Evolutionary conservation across 495 filamentous ascomycete species (phyloP), one percentile per base, ranked within the genome.

Genomic region (Bathelium albidoporum): DNA sequence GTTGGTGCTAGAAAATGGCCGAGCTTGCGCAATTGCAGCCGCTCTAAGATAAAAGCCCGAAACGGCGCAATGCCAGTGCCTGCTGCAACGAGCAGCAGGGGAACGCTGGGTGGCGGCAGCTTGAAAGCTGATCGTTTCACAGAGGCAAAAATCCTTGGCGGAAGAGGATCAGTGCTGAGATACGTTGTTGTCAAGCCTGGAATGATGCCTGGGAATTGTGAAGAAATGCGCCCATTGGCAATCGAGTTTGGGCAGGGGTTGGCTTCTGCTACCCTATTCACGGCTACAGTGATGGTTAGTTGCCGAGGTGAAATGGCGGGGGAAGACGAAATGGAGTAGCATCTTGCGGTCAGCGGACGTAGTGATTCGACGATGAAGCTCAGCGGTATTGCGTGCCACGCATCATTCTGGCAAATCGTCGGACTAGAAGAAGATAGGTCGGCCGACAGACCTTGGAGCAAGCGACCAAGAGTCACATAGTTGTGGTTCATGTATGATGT

Each of bases 271-370:
- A n/a, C n/a, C n/a, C n/a, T n/a, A 44, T 70, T 70, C 20, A 79
- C 77, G 24, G 79, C 70, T 9, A 73, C 77, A 0, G 80, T 81
- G 59, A 81, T 75, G 5, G 77, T 70, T 24, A 75, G 68, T 39
- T 73, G 69, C 18, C 77, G 75, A 0, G 79, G 76, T 9, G 74
- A 70, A 43, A 81, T 69, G 9, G 80, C 70, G 16, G 75, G 76
- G 32, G 76, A 79, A 9, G 79, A 82, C 18, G 81, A 81, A 66
- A 83, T 83, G 59, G 79, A 82, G 70, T 83, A 83, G 70, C 78
- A 80, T 34, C 81, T 77, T 1, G 80, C 77, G 34, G 78, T 76
- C 45, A 77, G 71, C 36, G 70, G 62, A 2, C 72, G 71, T 3
- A 83, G 66, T 5, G 72, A 74, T 65, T 81, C 78, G 53, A 82